Evolutionary conservation across 257 asterid genomes (phyloP).

Genomic region (Solanum sparsipilum): DNA sequence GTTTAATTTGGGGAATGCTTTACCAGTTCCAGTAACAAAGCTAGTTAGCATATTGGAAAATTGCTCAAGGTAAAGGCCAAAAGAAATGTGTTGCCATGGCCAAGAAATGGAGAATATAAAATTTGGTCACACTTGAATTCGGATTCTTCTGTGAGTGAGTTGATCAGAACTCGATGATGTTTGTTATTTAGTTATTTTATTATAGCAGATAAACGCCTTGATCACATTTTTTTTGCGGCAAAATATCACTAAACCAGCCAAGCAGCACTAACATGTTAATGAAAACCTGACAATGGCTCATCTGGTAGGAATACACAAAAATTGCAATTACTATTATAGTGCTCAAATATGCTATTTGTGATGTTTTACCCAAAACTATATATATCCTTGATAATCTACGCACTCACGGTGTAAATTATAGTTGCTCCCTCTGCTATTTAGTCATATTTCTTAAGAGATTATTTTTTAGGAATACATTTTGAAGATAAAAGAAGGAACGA

Average conservation of each 20-base stretch:
- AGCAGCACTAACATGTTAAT: not conserved
- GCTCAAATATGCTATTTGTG: not conserved
- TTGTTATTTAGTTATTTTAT: not conserved
- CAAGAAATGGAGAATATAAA: slow-evolving; percentile 13
- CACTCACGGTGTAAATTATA: not conserved
- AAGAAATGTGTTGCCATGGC: slow-evolving; percentile 16
- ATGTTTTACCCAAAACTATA: too few species aligned
- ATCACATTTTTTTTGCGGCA: not conserved
- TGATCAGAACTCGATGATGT: not conserved
- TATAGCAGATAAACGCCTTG: not conserved
- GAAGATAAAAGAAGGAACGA: too few species aligned
- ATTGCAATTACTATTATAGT: not conserved
- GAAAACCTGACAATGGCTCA: not conserved
- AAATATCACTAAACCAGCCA: not conserved
- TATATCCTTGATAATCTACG: too few species aligned
- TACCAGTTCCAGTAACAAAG: slow-evolving; percentile 22
- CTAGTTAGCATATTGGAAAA: slow-evolving; percentile 24
- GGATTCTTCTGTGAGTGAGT: not conserved
- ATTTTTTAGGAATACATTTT: too few species aligned
- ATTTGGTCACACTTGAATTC: too few species aligned
- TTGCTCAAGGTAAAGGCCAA: slow-evolving; percentile 20
- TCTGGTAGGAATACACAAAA: not conserved
- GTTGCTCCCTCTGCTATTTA: not conserved
- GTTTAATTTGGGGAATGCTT: slow-evolving; percentile 32
- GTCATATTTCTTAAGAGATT: too few species aligned